Evolutionary conservation across 352 stramenopile species (phyloP), one percentile per base, ranked within the genome.

Genomic region (Globisporangium orthogonon): DNA sequence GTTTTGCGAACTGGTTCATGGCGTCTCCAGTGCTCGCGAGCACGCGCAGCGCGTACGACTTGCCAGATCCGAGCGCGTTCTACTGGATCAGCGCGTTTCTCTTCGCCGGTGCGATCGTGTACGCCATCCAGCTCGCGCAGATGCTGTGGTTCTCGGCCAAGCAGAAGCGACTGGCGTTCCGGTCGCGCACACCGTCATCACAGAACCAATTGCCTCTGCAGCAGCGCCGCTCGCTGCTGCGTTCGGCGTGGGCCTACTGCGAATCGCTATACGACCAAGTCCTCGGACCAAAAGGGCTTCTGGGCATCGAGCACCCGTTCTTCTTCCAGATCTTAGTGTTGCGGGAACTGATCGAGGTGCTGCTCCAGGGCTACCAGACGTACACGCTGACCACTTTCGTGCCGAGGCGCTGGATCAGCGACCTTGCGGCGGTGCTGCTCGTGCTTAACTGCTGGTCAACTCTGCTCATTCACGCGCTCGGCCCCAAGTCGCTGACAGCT

Each of bases 381-480:
- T 56, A 74, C 40, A 58, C 57, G 10, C 64, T 54, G 1, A 72
- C 64, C n/a, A 33, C 50, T 7, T 28, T 67, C 15, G 57, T 72
- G 17, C 65, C 64, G n/a, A 59, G 61, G 37, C 48, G 56, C 50
- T 73, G 68, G 68, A 69, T 71, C 3, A 76, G 71, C 41, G 53
- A 68, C 40, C 52, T 71, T 4, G 69, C 69, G 29, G 54, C 51
- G 1, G n/a, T 31, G 11, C 41, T 73, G 11, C 46, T 76, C 4
- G 66, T 62, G 48, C 33, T 73, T 23, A 73, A 76, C 43, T 55
- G 47, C 55, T 61, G 55, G 55, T 55, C 46, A 0, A 55, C 55
- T 30, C 55, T 50, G n/a, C 55, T 73, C 57, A 44, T 53, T 40
- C 18, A 56, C 54, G 39, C 63, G 40, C 44, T 70, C 41, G 18